These are phyloP conservation scores for Boletellus ananas DNA, from an alignment of 768 basidiomycete genomes.

Conservation along the genomic window DNA sequence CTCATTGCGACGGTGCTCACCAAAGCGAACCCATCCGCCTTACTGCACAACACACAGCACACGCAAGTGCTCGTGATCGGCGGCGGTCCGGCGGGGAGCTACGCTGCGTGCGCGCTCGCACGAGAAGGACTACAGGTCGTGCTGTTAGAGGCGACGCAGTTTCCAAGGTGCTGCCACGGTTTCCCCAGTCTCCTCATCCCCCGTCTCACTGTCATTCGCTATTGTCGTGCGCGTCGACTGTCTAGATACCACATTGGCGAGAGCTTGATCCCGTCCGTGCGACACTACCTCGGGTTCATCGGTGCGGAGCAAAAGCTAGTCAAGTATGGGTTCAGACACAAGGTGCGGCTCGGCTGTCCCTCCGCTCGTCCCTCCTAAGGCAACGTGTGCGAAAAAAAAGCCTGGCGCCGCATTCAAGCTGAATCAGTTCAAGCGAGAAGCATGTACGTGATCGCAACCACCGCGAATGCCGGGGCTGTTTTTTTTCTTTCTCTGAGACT, in stretches of 20 bases:
- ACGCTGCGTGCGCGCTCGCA: constrained; percentile 51
- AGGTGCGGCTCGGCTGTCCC: constrained; percentile 32
- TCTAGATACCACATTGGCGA: constrained; percentile 49
- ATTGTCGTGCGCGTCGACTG: no score
- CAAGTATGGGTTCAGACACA: constrained; percentile 42
- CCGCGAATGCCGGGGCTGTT: no score
- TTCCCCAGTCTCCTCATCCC: no score
- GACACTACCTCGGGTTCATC: constrained; percentile 51
- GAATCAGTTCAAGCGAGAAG: constrained; percentile 50
- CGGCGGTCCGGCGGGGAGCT: constrained; percentile 58
- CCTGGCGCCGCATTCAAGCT: constrained; percentile 62
- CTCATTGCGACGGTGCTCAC: no score
- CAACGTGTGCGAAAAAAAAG: constrained; percentile 32
- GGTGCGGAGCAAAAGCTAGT: constrained; percentile 43
- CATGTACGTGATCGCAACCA: constrained; percentile 39
- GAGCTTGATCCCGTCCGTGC: constrained; percentile 47
- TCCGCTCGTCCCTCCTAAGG: background rate
- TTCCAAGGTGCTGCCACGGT: constrained; percentile 42
- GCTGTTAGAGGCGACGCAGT: constrained; percentile 50
- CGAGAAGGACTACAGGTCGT: constrained; percentile 58
- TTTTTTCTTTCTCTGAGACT: background rate
- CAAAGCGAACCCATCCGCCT: no score
- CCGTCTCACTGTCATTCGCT: no score
- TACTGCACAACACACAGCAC: constrained; percentile 11
- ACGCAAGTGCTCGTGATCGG: constrained; percentile 46